A percentile compares a stretch with the other conserved stretches of the same genome.
phyloP scores from a whole-genome alignment of 2,329 filamentous ascomycete genomes.

The Periconia macrospinosa region DNA sequence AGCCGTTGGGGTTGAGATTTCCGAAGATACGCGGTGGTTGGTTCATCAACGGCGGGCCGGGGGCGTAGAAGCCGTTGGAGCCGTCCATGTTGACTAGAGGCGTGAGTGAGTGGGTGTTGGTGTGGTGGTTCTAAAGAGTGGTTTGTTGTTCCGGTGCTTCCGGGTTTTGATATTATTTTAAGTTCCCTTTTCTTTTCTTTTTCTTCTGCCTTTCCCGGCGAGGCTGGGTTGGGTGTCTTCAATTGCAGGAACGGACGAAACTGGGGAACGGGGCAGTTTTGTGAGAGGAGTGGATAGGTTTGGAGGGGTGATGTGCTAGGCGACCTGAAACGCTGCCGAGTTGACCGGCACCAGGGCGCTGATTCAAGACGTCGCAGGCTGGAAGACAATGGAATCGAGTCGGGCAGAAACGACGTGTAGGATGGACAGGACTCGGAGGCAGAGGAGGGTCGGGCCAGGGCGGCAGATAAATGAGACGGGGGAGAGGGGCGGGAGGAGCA shows the following conservation, averaged over 20 bases:
- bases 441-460: slow-evolving; percentile 28
- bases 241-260: slow-evolving; percentile 8
- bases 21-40: slow-evolving; percentile 45
- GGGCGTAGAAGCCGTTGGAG: slow-evolving; percentile 36
- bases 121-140: too few relatives aligned
- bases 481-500: too few relatives aligned
- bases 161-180: too few relatives aligned
- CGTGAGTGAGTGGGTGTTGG: too few relatives aligned
- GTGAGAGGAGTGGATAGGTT: slow-evolving; percentile 16
- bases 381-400: slow-evolving; percentile 23
- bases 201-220: not conserved
- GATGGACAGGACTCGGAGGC: slow-evolving; percentile 6
- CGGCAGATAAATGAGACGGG: not conserved
- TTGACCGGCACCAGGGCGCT: slow-evolving; percentile 18
- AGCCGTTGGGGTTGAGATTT: slow-evolving; percentile 38
- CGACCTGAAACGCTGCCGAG: slow-evolving; percentile 36
- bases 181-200: not conserved
- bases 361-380: slow-evolving; percentile 31
- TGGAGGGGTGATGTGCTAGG: slow-evolving; percentile 19
- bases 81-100: slow-evolving; percentile 31
- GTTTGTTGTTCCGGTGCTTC: too few relatives aligned
- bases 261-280: slow-evolving; percentile 25
- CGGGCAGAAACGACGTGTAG: not conserved
- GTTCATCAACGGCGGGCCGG: slow-evolving; percentile 41
- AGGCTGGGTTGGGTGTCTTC: not conserved